phyloP scores from a whole-genome alignment of 805 yeast genomes.

The Kodamaea jinghongensis region DNA sequence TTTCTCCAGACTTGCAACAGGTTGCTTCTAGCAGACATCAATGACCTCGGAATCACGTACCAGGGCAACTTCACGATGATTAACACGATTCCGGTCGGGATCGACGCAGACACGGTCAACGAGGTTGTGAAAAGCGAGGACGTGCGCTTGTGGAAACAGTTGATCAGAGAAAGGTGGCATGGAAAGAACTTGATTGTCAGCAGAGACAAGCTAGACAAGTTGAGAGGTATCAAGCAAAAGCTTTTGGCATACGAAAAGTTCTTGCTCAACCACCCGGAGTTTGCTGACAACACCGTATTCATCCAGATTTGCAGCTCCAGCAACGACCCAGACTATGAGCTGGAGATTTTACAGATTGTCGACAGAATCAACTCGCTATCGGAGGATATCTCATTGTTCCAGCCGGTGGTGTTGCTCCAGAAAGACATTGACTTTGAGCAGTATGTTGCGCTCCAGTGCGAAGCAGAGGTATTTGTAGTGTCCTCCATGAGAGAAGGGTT shows the following conservation, averaged over 20 bases:
- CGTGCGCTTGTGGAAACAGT: slow-evolving; percentile 62
- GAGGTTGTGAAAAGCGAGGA: slow-evolving; percentile 44
- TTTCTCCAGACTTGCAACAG: slow-evolving; percentile 88
- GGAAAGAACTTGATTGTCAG: slow-evolving; percentile 70
- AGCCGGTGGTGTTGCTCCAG: slow-evolving; percentile 83
- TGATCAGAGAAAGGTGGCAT: slow-evolving; percentile 79
- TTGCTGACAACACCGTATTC: slow-evolving; percentile 64
- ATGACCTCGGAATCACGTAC: slow-evolving; percentile 56
- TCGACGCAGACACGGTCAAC: slow-evolving; percentile 62
- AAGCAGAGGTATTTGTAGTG: slow-evolving; percentile 85
- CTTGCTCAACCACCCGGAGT: slow-evolving; percentile 67
- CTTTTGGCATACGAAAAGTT: slow-evolving; percentile 82
- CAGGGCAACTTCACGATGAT: slow-evolving; percentile 57
- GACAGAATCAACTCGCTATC: slow-evolving; percentile 81
- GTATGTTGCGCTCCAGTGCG: slow-evolving; percentile 79
- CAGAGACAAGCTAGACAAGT: slow-evolving; percentile 82
- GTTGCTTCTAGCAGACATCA: slow-evolving; percentile 78
- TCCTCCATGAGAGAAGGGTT: slow-evolving; percentile 94
- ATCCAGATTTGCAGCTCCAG: slow-evolving; percentile 75
- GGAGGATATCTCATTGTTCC: slow-evolving; percentile 66
- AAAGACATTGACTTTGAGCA: slow-evolving; percentile 89
- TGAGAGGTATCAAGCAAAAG: slow-evolving; percentile 88
- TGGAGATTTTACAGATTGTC: slow-evolving; percentile 71
- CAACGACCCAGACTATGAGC: slow-evolving; percentile 62
- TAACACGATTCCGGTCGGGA: slow-evolving; percentile 70